Conservation (phyloP, 495 filamentous ascomycete genomes). For the Aspergillus asperescens region DNA sequence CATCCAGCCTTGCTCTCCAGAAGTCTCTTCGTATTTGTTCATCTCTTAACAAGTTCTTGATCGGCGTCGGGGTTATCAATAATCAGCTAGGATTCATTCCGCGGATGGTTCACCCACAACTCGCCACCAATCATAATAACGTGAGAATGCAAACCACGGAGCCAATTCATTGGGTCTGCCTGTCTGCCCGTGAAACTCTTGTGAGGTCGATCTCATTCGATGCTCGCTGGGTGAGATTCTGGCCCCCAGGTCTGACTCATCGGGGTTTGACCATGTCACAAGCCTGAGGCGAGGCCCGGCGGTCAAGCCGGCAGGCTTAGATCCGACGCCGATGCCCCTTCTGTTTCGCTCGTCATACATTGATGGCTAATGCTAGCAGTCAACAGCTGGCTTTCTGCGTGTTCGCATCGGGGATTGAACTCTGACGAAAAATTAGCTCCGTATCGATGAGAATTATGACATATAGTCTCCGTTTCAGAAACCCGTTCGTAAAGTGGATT, state of each 20-base stretch:
- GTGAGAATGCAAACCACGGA: background rate
- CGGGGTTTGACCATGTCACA: background rate
- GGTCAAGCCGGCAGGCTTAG: background rate
- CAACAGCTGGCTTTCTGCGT: no score
- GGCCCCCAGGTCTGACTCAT: background rate
- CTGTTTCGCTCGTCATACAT: no score
- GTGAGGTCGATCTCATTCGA: background rate
- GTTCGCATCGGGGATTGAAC: no score
- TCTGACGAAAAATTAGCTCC: no score
- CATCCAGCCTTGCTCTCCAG: background rate
- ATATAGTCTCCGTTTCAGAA: no score
- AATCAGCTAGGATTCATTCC: background rate
- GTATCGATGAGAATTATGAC: no score
- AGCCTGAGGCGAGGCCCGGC: background rate
- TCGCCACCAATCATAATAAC: background rate
- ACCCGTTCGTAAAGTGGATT: no score
- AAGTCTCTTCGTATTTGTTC: no score
- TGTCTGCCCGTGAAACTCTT: background rate
- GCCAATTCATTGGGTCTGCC: conserved; percentile 1
- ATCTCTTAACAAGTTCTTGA: background rate
- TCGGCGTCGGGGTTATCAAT: no score
- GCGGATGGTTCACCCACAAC: background rate
- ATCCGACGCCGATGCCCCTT: background rate
- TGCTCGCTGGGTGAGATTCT: background rate
- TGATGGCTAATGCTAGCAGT: no score